These are phyloP conservation scores for Sporothrix pallida DNA, from an alignment of 2,329 filamentous ascomycete genomes.

Conservation along the genomic window DNA sequence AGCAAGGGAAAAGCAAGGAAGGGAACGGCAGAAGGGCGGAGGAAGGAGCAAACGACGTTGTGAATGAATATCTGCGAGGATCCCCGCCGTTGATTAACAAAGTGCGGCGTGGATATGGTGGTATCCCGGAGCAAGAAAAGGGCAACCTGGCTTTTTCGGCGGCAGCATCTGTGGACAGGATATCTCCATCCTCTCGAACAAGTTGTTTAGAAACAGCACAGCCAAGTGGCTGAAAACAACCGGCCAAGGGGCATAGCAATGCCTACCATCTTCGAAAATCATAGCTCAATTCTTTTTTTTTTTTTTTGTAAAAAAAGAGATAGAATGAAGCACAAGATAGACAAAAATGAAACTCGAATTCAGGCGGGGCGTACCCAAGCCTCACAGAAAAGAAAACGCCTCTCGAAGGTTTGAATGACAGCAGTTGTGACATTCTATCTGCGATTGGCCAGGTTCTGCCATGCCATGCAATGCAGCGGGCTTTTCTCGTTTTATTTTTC, in stretches of 20 bases:
- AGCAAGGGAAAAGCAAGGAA: neutral
- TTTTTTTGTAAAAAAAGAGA: no score
- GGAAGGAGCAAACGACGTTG: neutral
- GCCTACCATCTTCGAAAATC: no score
- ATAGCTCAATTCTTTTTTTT: no score
- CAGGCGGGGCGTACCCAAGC: neutral
- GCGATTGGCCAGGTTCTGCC: neutral
- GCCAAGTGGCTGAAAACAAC: no score
- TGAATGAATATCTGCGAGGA: neutral
- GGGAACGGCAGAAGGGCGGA: slow-evolving; percentile 6
- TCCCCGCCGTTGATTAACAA: slow-evolving; percentile 9
- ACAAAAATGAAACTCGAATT: neutral
- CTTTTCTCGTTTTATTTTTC: neutral
- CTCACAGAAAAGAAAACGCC: neutral
- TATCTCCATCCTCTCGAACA: no score
- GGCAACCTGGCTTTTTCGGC: slow-evolving; percentile 10
- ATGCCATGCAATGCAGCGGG: neutral
- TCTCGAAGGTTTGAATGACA: neutral
- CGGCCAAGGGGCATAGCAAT: neutral
- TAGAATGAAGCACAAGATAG: neutral
- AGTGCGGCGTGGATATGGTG: slow-evolving; percentile 1
- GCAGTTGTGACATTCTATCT: neutral
- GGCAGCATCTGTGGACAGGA: neutral
- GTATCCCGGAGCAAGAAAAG: slow-evolving; percentile 6
- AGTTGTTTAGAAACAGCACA: no score